These are phyloP conservation scores for Acorus calamus DNA, from an alignment of 106 monocot species.

Conservation along the genomic window DNA sequence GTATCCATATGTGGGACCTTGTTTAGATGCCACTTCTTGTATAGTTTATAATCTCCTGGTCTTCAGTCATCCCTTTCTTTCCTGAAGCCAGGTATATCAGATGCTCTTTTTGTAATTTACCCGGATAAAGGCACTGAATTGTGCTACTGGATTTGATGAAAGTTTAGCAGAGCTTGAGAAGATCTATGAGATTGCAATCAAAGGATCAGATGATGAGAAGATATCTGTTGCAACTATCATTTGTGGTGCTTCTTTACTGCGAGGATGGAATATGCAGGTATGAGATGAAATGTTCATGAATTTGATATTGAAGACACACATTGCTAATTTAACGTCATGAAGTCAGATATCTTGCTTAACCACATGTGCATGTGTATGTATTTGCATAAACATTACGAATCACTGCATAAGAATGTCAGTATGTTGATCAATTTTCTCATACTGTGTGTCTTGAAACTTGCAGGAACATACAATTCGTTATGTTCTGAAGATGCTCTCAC, in stretches of 20 bases:
- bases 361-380: too few relatives aligned
- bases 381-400: too few relatives aligned
- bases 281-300: neutral
- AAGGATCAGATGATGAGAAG: constrained; percentile 75
- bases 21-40: neutral
- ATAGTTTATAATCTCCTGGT: neutral
- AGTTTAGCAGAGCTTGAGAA: constrained; percentile 94
- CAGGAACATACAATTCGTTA: constrained; percentile 80
- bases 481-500: constrained; percentile 83
- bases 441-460: neutral
- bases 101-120: constrained; percentile 5
- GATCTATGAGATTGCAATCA: constrained; percentile 66
- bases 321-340: too few relatives aligned
- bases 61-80: constrained; percentile 8
- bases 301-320: neutral
- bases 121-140: constrained; percentile 41
- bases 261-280: constrained; percentile 99
- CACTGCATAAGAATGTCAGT: too few relatives aligned
- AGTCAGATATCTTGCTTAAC: too few relatives aligned
- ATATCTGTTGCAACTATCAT: constrained; percentile 77
- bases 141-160: constrained; percentile 41
- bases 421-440: too few relatives aligned
- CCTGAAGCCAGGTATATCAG: constrained; percentile 5
- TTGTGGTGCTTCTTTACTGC: constrained; percentile 83
- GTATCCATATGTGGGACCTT: too few relatives aligned